These are phyloP conservation scores for Chalaropsis ovoidea DNA, from an alignment of 2,329 filamentous ascomycete species.

Conservation along the genomic window DNA sequence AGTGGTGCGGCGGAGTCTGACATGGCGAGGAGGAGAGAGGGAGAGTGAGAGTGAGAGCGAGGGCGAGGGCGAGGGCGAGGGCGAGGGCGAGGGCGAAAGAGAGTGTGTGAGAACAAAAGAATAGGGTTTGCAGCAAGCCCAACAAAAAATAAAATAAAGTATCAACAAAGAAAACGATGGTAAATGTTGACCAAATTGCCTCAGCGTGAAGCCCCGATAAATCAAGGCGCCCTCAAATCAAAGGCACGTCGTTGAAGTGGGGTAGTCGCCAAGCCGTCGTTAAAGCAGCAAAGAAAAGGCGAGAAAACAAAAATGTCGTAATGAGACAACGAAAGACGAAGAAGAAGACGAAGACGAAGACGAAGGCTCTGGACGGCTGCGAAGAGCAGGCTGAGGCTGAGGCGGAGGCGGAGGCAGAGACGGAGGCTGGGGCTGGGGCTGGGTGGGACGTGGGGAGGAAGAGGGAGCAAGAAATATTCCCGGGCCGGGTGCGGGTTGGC, in stretches of 20 bases:
- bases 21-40: constrained; percentile 28
- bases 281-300: background rate
- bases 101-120: background rate
- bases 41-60: background rate
- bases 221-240: too few relatives aligned
- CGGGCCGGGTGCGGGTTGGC: background rate
- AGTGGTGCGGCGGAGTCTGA: constrained; percentile 30
- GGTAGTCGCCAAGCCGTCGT: constrained; percentile 7
- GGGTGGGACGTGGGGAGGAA: too few relatives aligned
- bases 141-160: background rate
- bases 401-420: background rate
- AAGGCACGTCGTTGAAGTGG: background rate
- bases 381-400: background rate
- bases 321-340: background rate
- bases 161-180: background rate
- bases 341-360: background rate
- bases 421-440: background rate
- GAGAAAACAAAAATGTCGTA: constrained; percentile 9
- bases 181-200: background rate
- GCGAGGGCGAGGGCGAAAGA: constrained; percentile 6
- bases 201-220: background rate
- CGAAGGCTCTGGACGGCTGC: background rate
- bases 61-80: background rate
- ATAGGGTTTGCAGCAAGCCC: background rate
- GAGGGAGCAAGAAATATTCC: background rate